These are phyloP conservation scores for Colletotrichum lindemuthianum DNA, from an alignment of 2,329 filamentous ascomycete genomes.

Conservation along the genomic window DNA sequence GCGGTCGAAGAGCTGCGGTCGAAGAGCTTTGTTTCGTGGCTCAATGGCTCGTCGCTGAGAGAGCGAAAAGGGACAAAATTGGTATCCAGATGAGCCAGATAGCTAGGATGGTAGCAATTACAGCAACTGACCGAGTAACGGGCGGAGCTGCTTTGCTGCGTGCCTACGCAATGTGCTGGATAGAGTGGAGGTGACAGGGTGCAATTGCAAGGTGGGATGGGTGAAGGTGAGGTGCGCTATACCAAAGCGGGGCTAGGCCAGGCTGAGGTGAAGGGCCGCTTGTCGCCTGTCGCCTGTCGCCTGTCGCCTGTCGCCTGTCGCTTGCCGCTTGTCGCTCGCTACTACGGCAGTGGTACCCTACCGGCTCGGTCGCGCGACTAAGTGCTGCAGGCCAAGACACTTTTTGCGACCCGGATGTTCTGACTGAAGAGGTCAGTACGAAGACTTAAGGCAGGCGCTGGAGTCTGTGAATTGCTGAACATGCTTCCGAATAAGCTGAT, in stretches of 20 bases:
- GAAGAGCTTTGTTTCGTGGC: background rate
- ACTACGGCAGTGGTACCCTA: no score
- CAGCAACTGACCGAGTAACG: constrained; percentile 16
- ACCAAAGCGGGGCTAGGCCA: constrained; percentile 5
- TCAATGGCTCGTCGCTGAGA: constrained; percentile 26
- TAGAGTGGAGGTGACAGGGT: constrained; percentile 24
- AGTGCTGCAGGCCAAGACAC: no score
- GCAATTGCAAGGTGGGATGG: constrained; percentile 13
- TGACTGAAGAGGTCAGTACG: no score
- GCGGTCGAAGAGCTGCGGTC: background rate
- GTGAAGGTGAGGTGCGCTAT: background rate
- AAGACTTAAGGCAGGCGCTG: background rate
- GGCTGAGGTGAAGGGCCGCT: constrained; percentile 1
- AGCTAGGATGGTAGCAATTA: constrained; percentile 13
- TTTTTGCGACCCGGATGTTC: no score
- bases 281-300: no score
- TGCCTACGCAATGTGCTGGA: background rate
- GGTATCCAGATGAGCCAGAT: background rate
- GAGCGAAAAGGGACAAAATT: constrained; percentile 14
- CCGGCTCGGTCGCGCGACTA: no score
- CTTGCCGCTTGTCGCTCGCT: no score
- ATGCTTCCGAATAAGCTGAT: constrained; percentile 4
- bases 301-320: no score
- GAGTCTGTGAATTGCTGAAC: background rate
- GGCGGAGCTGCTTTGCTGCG: constrained; percentile 14